Percentiles rank a stretch among this genome's conserved stretches.
Evolutionary conservation across 768 basidiomycete species (phyloP).

Genomic region (Kwoniella heveanensis): DNA sequence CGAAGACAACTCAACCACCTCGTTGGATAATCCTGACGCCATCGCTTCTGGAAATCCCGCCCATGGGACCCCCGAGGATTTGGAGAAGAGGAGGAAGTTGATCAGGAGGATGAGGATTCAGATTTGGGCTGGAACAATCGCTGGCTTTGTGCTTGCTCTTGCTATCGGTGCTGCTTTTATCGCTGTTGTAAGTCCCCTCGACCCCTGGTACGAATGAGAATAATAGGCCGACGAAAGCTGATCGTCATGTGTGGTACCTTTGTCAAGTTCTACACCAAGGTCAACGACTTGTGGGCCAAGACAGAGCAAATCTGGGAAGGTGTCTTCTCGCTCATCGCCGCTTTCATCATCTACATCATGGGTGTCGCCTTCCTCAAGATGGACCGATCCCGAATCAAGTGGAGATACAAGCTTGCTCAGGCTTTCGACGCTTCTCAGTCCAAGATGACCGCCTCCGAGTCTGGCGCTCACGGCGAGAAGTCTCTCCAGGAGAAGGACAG

Average conservation of each 20-base stretch:
- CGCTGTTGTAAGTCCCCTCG: constrained; percentile 62
- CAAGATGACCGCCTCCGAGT: constrained; percentile 31
- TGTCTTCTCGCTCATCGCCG: constrained; percentile 58
- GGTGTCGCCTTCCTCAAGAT: constrained; percentile 92
- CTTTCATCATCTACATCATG: constrained; percentile 86
- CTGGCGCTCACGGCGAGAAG: constrained; percentile 38
- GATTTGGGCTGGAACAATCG: constrained; percentile 73
- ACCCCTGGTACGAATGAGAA: too few relatives aligned
- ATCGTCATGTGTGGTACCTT: background rate
- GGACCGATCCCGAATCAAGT: constrained; percentile 90
- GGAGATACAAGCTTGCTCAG: constrained; percentile 81
- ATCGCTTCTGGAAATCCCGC: too few relatives aligned
- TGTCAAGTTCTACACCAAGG: constrained; percentile 83
- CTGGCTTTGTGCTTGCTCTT: constrained; percentile 77
- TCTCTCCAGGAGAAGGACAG: constrained; percentile 14
- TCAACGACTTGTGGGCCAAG: constrained; percentile 77
- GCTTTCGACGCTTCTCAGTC: constrained; percentile 64
- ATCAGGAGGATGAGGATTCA: constrained; percentile 67
- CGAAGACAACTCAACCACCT: constrained; percentile 1
- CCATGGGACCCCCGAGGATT: background rate
- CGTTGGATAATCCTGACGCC: background rate
- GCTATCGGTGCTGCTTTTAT: constrained; percentile 89
- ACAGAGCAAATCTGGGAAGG: constrained; percentile 95
- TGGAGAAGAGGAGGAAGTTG: constrained; percentile 23
- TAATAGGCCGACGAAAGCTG: background rate